Conservation (phyloP, 2,329 filamentous ascomycete species). For the Blumeriella jaapii region DNA sequence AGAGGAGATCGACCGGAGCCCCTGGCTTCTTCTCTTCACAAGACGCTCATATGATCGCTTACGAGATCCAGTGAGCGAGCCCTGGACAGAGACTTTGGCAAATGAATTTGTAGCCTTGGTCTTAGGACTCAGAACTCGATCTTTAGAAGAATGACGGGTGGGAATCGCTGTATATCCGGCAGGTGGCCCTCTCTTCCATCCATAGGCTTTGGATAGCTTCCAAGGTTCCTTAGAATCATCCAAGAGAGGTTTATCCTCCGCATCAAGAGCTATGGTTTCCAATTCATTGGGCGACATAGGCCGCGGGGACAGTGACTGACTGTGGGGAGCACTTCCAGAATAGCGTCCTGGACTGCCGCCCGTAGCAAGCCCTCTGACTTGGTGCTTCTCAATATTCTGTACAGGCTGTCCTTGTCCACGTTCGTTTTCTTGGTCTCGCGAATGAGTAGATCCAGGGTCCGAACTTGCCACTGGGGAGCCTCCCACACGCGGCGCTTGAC, state of each 20-base stretch:
- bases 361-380: not conserved
- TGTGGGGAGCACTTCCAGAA: slow-evolving; percentile 1
- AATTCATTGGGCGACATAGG: slow-evolving; percentile 5
- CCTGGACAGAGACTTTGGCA: slow-evolving; percentile 4
- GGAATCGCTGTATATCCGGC: slow-evolving; percentile 12
- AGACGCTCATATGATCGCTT: slow-evolving; percentile 10
- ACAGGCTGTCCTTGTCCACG: not conserved
- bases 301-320: slow-evolving; percentile 2
- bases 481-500: not conserved
- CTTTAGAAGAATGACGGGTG: slow-evolving; percentile 16
- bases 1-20: slow-evolving; percentile 13
- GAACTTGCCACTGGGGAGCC: not conserved
- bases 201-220: slow-evolving; percentile 3
- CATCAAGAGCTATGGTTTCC: slow-evolving; percentile 11
- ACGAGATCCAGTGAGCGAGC: slow-evolving; percentile 1
- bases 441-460: slow-evolving; percentile 3
- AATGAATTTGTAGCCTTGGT: slow-evolving; percentile 9
- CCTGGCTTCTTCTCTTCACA: not conserved
- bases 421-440: slow-evolving; percentile 4
- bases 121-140: slow-evolving; percentile 11
- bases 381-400: not conserved
- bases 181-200: slow-evolving; percentile 5
- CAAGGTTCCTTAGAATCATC: slow-evolving; percentile 7
- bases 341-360: not conserved
- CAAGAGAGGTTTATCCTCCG: slow-evolving; percentile 4